Evolutionary conservation across 2,329 filamentous ascomycete species (phyloP).

Genomic region (Botrytis hyacinthi): DNA sequence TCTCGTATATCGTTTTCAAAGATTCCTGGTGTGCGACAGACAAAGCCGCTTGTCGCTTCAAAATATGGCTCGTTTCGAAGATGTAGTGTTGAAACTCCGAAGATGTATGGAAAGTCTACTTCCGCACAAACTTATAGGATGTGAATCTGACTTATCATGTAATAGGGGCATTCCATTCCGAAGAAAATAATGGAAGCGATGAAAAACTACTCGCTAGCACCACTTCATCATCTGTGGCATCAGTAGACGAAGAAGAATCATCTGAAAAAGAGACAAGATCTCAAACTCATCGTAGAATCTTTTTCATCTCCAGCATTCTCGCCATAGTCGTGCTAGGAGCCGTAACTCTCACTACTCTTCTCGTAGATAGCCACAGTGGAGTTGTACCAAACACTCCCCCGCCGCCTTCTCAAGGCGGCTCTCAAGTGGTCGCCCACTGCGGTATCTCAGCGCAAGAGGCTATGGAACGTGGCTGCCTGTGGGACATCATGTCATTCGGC

Average conservation of each 20-base stretch:
- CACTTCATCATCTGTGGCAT: background rate
- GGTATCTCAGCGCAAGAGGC: conserved; percentile 10
- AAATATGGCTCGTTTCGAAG: background rate
- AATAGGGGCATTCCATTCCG: background rate
- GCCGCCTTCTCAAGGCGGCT: background rate
- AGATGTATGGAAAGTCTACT: background rate
- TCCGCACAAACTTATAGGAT: background rate
- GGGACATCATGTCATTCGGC: background rate
- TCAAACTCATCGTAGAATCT: background rate
- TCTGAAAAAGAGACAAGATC: background rate
- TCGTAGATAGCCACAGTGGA: background rate
- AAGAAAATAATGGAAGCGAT: background rate
- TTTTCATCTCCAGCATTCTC: background rate
- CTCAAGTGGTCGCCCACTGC: conserved; percentile 1
- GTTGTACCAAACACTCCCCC: background rate
- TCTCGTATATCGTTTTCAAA: background rate
- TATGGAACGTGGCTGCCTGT: conserved; percentile 3
- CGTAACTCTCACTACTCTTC: background rate
- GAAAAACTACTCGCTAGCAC: background rate
- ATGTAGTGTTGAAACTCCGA: background rate
- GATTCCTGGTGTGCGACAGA: background rate
- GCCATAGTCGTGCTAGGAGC: background rate
- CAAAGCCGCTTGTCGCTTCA: background rate
- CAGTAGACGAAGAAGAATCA: background rate
- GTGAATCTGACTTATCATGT: background rate